Evolutionary conservation across 176 grass and related monocot genomes (phyloP).

Genomic region (Cymbopogon citratus): DNA sequence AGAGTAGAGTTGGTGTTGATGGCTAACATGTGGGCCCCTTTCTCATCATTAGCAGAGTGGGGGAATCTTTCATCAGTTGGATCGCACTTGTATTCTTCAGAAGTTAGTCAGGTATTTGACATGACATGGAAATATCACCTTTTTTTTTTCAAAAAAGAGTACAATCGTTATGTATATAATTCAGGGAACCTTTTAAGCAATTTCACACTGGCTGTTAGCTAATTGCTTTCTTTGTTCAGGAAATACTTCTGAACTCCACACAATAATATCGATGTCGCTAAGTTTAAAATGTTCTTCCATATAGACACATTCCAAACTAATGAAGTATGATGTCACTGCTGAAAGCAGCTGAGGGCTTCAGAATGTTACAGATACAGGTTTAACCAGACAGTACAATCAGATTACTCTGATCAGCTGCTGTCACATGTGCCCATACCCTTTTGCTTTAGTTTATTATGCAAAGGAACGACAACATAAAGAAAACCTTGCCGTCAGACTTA

Average conservation of each 20-base stretch:
- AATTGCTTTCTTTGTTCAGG: conserved; percentile 3
- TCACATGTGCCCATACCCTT: too few species aligned
- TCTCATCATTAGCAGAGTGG: conserved; percentile 42
- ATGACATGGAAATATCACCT: conserved; percentile 33
- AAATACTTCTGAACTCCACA: not conserved
- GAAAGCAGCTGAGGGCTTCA: too few species aligned
- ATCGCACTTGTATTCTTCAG: conserved; percentile 26
- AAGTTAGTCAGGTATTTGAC: conserved; percentile 31
- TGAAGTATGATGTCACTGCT: too few species aligned
- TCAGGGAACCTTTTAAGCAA: conserved; percentile 34
- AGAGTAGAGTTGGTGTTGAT: conserved; percentile 41
- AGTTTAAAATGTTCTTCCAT: too few species aligned
- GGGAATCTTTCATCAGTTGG: conserved; percentile 49
- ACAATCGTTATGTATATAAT: not conserved
- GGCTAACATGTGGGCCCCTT: conserved; percentile 21
- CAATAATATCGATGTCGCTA: too few species aligned
- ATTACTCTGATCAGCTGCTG: too few species aligned
- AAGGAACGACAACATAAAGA: too few species aligned
- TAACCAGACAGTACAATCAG: too few species aligned
- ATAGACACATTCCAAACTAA: too few species aligned
- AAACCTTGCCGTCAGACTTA: too few species aligned
- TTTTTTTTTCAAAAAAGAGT: not conserved
- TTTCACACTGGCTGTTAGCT: conserved; percentile 13
- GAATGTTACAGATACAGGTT: too few species aligned
- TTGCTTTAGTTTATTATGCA: too few species aligned